Evolutionary conservation across 2,329 filamentous ascomycete genomes (phyloP), one percentile per base, ranked within the genome.

Genomic region (Chrysoporthe cubensis): DNA sequence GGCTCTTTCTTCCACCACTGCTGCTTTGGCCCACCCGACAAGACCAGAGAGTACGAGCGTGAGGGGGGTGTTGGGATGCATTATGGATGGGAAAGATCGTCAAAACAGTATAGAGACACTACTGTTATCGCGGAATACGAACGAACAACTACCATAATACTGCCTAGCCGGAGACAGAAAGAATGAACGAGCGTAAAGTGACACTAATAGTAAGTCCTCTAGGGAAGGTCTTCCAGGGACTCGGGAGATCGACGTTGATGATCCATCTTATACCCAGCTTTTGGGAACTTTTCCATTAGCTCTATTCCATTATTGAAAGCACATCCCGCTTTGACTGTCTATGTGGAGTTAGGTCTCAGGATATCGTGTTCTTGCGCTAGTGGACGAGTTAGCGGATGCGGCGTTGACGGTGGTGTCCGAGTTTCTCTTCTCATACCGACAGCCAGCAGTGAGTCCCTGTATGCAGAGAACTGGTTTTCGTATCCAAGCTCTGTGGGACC

Each of bases 1-100:
- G 7, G 64, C 59, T 43, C 59, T 52, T 6, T 44, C 26, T 48
- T 18, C 50, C 1, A 34, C 18, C n/a, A 42, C 52, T n/a, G 58
- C 64, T n/a, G 64, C 56, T 43, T 54, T 62, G 64, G 59, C n/a
- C 16, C 54, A 37, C 21, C 64, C 63, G 37, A 44, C 44, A 2
- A 68, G 46, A 32, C 59, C 1, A 42, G 57, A 26, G 62, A 56
- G 37, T 37, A 43, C 58, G 21, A 68, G 14, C 18, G 57, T 48
- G 7, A 62, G 32, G 34, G 63, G n/a, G 16, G 16, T 6, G 42
- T 57, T 56, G 50, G 63, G 46, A 21, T 58, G 57, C 66, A 68
- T 68, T 9, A 13, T 52, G 50, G 9, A n/a, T 16, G 26, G 13
- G 9, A 8, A n/a, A 40, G 11, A 13, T 32, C 14, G 21, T 34